Evolutionary conservation across 176 grass and related monocot genomes (phyloP), one percentile per base, ranked within the genome.

Genomic region (Carex cristatella): DNA sequence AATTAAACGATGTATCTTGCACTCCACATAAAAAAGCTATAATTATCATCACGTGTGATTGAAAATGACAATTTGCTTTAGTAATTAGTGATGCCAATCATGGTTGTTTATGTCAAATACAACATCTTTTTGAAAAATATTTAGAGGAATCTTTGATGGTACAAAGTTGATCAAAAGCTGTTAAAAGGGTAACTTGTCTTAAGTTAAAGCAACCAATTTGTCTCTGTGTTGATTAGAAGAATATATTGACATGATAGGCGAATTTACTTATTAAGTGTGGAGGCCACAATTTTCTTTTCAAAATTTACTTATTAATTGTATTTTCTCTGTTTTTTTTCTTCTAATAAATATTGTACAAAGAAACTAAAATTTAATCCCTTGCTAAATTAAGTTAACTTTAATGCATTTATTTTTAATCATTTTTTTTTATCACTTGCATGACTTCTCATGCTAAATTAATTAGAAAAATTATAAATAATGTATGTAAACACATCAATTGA

Each of bases 31-130:
- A 2, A 19, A 1, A 53, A 16, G 27, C 49, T 16, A 78, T 78
- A 9, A 78, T 78, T 78, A 78, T 77, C 12, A 49, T 51, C 73
- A 77, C 55, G 73, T 55, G 73, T 77, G 73, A 56, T 77, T 77
- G 23, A 30, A 56, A 76, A 77, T 16, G 73, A 30, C 19, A 19
- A 77, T 54, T 75, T 76, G 71, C 44, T 75, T 75, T 75, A 31
- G 23, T 54, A 57, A 57, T 56, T 56, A 57, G 49, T 78, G 73
- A 78, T 56, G 23, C 23, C 28, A 57, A 78, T 27, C 49, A 70
- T 78, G 73, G 11, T 57, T 78, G 48, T 57, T 57, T 8, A 55
- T 78, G 73, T 33, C 73, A 54, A 78, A 78, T 15, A 18, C 27
- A 27, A 32, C 48, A 57, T 78, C 38, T 40, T 40, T 40, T 40